These are phyloP conservation scores for Globisporangium takayamanum DNA, from an alignment of 352 stramenopile genomes.

Conservation along the genomic window DNA sequence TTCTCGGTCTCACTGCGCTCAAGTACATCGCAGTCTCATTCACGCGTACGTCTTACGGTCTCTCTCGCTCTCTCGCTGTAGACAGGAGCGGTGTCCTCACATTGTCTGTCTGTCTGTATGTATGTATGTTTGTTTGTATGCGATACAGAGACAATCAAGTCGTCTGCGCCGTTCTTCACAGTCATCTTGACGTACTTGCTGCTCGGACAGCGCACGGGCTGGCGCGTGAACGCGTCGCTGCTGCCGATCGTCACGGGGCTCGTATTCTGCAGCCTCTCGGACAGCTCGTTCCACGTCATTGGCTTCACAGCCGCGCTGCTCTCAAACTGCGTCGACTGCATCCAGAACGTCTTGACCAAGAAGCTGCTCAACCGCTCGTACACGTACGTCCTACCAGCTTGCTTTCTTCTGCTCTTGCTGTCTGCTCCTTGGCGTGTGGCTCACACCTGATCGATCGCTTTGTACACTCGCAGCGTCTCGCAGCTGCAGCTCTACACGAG, in stretches of 20 bases:
- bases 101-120: not conserved
- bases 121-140: not conserved
- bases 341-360: conserved; percentile 91
- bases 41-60: conserved; percentile 39
- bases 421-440: not conserved
- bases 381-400: conserved; percentile 35
- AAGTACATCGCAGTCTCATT: conserved; percentile 92
- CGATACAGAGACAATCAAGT: conserved; percentile 88
- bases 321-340: conserved; percentile 90
- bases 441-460: not conserved
- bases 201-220: conserved; percentile 74
- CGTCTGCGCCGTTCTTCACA: conserved; percentile 88
- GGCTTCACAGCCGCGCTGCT: conserved; percentile 85
- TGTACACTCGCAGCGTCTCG: conserved; percentile 34
- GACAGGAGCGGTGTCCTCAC: not conserved
- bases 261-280: conserved; percentile 81
- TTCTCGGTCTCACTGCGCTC: conserved; percentile 86
- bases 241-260: conserved; percentile 84
- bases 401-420: not conserved
- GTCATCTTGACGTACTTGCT: conserved; percentile 84
- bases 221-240: conserved; percentile 79
- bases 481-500: conserved; percentile 90
- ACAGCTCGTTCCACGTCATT: conserved; percentile 83
- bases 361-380: conserved; percentile 76
- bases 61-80: not conserved